Conservation (phyloP, 257 asterid species). For the Solanum sparsipilum region DNA sequence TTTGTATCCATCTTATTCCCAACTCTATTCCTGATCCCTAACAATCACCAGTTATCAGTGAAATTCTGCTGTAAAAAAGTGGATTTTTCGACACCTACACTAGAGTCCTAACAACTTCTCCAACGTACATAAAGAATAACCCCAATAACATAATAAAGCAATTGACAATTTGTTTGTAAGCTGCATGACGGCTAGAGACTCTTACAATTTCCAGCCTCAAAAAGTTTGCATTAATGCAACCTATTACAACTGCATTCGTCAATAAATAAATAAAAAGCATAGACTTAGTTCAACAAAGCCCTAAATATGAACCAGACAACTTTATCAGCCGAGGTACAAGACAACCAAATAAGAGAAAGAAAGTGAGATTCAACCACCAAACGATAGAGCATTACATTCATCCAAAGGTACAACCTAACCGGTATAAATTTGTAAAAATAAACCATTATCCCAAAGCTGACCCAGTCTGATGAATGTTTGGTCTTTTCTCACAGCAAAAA, state of each 20-base stretch:
- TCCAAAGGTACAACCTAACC: conserved; percentile 11
- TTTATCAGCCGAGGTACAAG: background rate
- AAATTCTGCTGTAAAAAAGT: too few relatives aligned
- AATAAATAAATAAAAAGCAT: background rate
- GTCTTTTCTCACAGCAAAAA: background rate
- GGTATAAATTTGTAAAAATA: conserved; percentile 7
- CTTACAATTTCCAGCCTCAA: background rate
- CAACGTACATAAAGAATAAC: too few relatives aligned
- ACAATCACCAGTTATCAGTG: too few relatives aligned
- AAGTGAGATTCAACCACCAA: conserved; percentile 22
- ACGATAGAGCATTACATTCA: conserved; percentile 22
- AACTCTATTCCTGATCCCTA: background rate
- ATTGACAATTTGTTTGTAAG: too few relatives aligned
- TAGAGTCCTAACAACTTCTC: too few relatives aligned
- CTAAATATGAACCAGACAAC: background rate
- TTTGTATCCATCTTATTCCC: too few relatives aligned
- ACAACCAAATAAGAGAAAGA: background rate
- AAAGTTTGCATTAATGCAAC: background rate
- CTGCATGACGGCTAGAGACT: background rate
- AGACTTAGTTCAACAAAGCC: background rate
- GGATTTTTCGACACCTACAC: too few relatives aligned
- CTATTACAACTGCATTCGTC: background rate
- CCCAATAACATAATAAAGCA: too few relatives aligned
- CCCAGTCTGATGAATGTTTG: background rate
- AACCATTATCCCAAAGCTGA: conserved; percentile 9